Evolutionary conservation across 2,329 filamentous ascomycete species (phyloP).

Genomic region (Trichoderma sp.): DNA sequence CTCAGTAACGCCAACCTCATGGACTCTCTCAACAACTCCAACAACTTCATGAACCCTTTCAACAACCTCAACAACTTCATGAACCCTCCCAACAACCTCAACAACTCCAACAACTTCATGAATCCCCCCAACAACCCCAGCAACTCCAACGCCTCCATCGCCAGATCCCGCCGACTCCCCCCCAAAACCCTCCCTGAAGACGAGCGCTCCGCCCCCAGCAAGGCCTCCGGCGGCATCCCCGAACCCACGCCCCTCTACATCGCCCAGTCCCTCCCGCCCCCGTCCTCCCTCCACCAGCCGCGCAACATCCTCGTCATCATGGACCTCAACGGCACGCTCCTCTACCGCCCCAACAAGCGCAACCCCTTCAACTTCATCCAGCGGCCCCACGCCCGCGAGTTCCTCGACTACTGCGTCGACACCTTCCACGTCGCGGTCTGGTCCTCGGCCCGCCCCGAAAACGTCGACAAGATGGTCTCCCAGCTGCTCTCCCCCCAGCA

Average conservation of each 20-base stretch:
- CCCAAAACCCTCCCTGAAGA: not conserved
- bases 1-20: not conserved
- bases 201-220: conserved; percentile 30
- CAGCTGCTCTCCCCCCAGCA: conserved; percentile 59
- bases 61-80: not conserved
- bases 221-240: conserved; percentile 56
- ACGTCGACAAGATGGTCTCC: conserved; percentile 66
- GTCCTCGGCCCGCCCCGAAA: conserved; percentile 77
- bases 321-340: conserved; percentile 89
- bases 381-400: conserved; percentile 65
- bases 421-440: conserved; percentile 82
- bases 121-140: not conserved
- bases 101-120: not conserved
- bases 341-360: conserved; percentile 61
- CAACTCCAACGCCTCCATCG: not conserved
- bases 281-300: conserved; percentile 42
- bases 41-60: not conserved
- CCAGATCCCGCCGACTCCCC: not conserved
- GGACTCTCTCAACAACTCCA: not conserved
- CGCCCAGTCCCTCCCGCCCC: conserved; percentile 44
- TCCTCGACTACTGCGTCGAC: conserved; percentile 70
- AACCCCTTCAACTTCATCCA: conserved; percentile 53
- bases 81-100: no score
- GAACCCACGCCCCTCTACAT: conserved; percentile 60
- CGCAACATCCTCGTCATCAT: conserved; percentile 75